phyloP scores from a whole-genome alignment of 805 yeast species.

The Yamadazyma akitaensis region DNA sequence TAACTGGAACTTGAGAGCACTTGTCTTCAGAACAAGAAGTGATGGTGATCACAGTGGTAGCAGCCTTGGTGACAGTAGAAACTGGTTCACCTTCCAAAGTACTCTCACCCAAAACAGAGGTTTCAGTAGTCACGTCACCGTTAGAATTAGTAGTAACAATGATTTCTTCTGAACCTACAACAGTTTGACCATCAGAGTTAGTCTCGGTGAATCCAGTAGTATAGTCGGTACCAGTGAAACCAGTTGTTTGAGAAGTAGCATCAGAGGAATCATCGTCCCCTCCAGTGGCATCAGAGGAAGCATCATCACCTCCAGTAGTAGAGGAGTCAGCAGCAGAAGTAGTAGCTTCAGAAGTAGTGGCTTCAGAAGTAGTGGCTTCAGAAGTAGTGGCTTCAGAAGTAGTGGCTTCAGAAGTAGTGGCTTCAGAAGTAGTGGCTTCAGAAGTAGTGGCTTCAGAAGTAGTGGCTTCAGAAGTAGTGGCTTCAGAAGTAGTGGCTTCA shows the following conservation, averaged over 20 bases:
- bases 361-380: background rate
- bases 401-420: background rate
- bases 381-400: background rate
- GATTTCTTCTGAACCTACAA: constrained; percentile 16
- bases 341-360: background rate
- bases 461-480: constrained; percentile 2
- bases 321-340: background rate
- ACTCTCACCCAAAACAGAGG: constrained; percentile 1
- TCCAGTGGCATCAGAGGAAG: background rate
- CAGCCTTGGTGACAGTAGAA: constrained; percentile 25
- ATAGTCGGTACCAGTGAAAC: constrained; percentile 11
- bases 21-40: constrained; percentile 34
- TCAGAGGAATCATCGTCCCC: no score
- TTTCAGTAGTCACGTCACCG: constrained; percentile 15
- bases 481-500: background rate
- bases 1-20: constrained; percentile 28
- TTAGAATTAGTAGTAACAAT: constrained; percentile 16
- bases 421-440: background rate
- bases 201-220: constrained; percentile 18
- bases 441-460: constrained; percentile 1
- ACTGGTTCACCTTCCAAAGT: constrained; percentile 18
- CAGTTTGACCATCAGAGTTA: constrained; percentile 13
- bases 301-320: constrained; percentile 1
- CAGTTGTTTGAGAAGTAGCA: background rate
- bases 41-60: constrained; percentile 31